These are phyloP conservation scores for Alternaria postmessia DNA, from an alignment of 2,329 filamentous ascomycete genomes.

Conservation along the genomic window DNA sequence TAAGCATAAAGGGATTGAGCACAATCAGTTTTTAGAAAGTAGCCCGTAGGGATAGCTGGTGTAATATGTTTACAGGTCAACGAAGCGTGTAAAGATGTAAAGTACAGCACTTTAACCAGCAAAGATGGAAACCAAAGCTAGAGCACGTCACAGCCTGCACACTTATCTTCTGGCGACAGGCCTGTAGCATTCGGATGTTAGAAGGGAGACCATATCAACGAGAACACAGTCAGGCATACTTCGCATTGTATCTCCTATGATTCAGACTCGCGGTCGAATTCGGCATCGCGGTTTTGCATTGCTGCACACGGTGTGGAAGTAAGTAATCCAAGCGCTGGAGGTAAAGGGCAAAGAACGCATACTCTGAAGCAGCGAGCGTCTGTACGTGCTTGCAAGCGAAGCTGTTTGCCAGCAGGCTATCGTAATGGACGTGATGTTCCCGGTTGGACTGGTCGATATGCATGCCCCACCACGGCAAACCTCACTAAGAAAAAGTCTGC, in stretches of 20 bases:
- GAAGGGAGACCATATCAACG: neutral
- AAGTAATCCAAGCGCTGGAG: neutral
- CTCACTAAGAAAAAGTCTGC: neutral
- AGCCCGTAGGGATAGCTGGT: neutral
- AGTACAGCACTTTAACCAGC: neutral
- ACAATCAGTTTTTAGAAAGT: neutral
- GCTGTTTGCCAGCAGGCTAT: neutral
- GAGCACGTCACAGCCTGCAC: neutral
- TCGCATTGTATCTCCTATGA: too few species aligned
- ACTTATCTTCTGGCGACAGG: neutral
- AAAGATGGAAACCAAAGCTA: neutral
- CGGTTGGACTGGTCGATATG: neutral
- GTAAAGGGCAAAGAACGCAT: neutral
- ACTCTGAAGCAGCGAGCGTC: neutral
- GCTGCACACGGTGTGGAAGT: neutral
- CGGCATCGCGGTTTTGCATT: neutral
- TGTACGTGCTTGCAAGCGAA: neutral
- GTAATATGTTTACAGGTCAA: neutral
- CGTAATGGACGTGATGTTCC: neutral
- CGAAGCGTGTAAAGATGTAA: neutral
- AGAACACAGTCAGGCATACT: neutral
- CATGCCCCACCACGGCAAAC: constrained; percentile 1
- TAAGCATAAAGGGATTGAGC: neutral
- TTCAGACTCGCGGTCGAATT: neutral
- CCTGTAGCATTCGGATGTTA: neutral